Evolutionary conservation across 2,329 filamentous ascomycete genomes (phyloP), one percentile per base, ranked within the genome.

Genomic region (Trichophyton schoenleinii): DNA sequence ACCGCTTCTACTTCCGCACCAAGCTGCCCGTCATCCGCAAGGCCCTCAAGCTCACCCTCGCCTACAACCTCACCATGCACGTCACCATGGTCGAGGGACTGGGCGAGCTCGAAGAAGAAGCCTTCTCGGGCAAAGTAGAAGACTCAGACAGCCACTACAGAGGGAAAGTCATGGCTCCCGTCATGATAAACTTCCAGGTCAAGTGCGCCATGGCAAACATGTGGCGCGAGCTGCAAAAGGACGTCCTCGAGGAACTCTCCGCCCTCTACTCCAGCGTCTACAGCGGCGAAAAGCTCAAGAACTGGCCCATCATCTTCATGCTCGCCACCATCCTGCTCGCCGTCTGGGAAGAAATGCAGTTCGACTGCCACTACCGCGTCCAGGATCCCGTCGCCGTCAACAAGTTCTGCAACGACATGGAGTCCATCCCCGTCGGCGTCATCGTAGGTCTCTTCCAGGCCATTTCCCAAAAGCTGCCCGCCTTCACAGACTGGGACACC

Each of bases 161-260:
- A 68, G 91, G 91, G 70, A 92, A 92, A 79, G 91, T 87, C 41
- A 86, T 96, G 65, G 92, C 92, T 15, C 92, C 92, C 11, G 91
- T 96, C 72, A 95, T 97, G 91, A 95, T 97, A 83, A 97, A 96
- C 80, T 96, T 96, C 83, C 90, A 96, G 79, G 91, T 97, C 80
- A 97, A 97, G 83, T 94, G 89, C 70, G 91, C 91, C 60, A 86
- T 97, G 77, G 92, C 91, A 66, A 91, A 95, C 70, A 95, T 96
- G 89, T 97, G 92, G 92, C 91, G 92, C 66, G 91, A 96, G 75
- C 81, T 97, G 62, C 91, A 96, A 74, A 95, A 95, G 79, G 92
- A 96, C 68, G 91, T 96, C 42, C 81, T 97, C 1, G 91, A 95
- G 78, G 92, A 97, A 78, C 83, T 97, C 0, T 96, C 92, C 1